Evolutionary conservation across 208 protist species (phyloP).

Genomic region (Porcisia hertigi): DNA sequence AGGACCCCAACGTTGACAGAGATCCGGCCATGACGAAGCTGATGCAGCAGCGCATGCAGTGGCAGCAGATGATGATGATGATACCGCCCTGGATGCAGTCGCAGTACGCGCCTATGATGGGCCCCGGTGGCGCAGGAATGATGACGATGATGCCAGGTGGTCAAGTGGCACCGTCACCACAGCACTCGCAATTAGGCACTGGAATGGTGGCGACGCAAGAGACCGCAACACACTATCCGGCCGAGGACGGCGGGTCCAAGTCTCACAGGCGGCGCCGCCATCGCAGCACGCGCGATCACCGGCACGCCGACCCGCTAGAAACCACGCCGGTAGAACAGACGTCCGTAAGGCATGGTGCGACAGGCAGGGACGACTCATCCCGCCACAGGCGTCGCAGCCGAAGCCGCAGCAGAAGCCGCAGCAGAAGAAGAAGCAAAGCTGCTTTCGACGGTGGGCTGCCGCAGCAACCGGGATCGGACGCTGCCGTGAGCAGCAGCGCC

Average conservation of each 20-base stretch:
- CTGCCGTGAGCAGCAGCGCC: slow-evolving; percentile 9
- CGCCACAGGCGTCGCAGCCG: slow-evolving; percentile 18
- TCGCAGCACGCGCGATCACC: slow-evolving; percentile 24
- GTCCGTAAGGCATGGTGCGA: slow-evolving; percentile 5
- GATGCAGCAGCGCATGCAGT: slow-evolving; percentile 46
- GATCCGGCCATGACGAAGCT: slow-evolving; percentile 73
- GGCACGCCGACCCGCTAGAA: slow-evolving; percentile 21
- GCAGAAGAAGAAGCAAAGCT: slow-evolving; percentile 12
- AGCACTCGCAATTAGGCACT: not conserved
- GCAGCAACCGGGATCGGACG: not conserved
- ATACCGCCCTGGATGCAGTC: slow-evolving; percentile 29
- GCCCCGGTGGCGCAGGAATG: slow-evolving; percentile 17
- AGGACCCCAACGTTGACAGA: slow-evolving; percentile 57
- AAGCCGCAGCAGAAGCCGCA: slow-evolving; percentile 17
- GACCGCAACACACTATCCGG: slow-evolving; percentile 12
- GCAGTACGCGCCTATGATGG: slow-evolving; percentile 10
- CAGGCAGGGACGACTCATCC: slow-evolving; percentile 15
- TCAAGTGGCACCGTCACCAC: not conserved
- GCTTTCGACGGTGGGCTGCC: slow-evolving; percentile 27
- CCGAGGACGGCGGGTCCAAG: slow-evolving; percentile 18
- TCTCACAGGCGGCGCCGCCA: slow-evolving; percentile 15
- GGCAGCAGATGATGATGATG: slow-evolving; percentile 46
- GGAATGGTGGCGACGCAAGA: not conserved
- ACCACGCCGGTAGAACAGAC: slow-evolving; percentile 17
- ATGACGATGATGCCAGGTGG: slow-evolving; percentile 2